These are phyloP conservation scores for Boletus sp. DNA, from an alignment of 768 basidiomycete species.

Conservation along the genomic window DNA sequence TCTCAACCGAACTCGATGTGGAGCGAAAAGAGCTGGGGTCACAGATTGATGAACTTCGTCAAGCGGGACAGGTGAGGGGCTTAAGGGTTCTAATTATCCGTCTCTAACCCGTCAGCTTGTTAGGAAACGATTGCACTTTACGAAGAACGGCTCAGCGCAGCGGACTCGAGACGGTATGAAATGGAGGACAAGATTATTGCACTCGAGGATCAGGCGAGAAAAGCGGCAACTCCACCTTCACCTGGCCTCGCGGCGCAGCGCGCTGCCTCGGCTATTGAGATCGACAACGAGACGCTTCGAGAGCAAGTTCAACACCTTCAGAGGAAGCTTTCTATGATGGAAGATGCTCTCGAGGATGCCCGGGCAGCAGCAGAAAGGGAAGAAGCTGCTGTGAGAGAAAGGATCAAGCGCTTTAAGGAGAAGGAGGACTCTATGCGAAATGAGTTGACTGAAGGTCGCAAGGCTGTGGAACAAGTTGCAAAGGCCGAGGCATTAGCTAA, in stretches of 20 bases:
- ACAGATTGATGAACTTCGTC: slow-evolving; percentile 81
- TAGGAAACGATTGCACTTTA: slow-evolving; percentile 95
- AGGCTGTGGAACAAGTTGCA: slow-evolving; percentile 58
- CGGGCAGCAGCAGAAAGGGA: slow-evolving; percentile 70
- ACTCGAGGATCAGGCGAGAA: slow-evolving; percentile 51
- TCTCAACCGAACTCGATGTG: slow-evolving; percentile 44
- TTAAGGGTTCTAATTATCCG: neutral
- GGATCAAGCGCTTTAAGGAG: slow-evolving; percentile 65
- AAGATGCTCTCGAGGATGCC: slow-evolving; percentile 83
- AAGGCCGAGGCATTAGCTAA: slow-evolving; percentile 63
- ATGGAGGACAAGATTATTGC: slow-evolving; percentile 60
- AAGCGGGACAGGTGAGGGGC: slow-evolving; percentile 76
- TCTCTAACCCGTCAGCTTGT: slow-evolving; percentile 1
- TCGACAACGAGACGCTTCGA: slow-evolving; percentile 89
- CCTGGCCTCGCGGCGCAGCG: slow-evolving; percentile 36
- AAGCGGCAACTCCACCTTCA: slow-evolving; percentile 30
- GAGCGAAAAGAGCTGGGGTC: slow-evolving; percentile 65
- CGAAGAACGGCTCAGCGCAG: slow-evolving; percentile 76
- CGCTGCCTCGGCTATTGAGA: slow-evolving; percentile 73
- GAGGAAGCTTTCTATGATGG: slow-evolving; percentile 67
- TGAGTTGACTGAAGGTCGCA: slow-evolving; percentile 65
- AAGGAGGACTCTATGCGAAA: slow-evolving; percentile 68
- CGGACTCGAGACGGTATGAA: slow-evolving; percentile 73
- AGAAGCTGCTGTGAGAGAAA: slow-evolving; percentile 57
- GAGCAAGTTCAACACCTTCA: slow-evolving; percentile 90